Evolutionary conservation across 2,329 filamentous ascomycete genomes (phyloP), one percentile per base, ranked within the genome.

Genomic region (Colletotrichum tamarilloi): DNA sequence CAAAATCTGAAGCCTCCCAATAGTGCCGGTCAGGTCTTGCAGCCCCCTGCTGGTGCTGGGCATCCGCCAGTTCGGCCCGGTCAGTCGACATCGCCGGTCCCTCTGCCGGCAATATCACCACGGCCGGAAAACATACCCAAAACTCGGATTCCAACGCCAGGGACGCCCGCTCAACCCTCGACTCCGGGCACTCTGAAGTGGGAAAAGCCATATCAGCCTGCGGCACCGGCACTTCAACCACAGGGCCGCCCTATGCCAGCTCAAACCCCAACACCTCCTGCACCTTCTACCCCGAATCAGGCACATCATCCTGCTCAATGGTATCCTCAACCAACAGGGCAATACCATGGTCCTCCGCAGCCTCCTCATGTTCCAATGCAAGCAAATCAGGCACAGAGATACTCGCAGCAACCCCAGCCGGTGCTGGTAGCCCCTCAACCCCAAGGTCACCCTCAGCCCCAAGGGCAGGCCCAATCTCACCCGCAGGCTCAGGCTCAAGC

Each of bases 141-240:
- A 68, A 75, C 77, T 9, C 81, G 80, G 58, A 79, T 82, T 24
- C 76, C 77, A 22, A 80, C 80, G 53, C 79, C 82, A 22, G 70
- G 72, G n/a, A 67, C 75, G 22, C 67, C 77, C 6, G 70, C 77
- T n/a, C 78, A 78, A 55, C 63, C 75, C 35, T 28, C 74, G 4
- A 75, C 78, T 7, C 77, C 78, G 26, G 78, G 79, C 7, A 72
- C 77, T 46, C 71, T 84, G 22, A 85, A 84, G 67, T 85, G 83
- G 83, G 83, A 85, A 75, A 84, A 82, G 75, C 82, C 84, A 12
- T 84, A 84, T 72, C 82, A 84, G 67, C 83, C 82, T 55, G 79
- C 79, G 3, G 78, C 78, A 12, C 78, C 79, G 3, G 78, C 79
- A n/a, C 30, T 77, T 24, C 67, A 73, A 22, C 28, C 76, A 56